These are phyloP conservation scores for Trichoderma koningii DNA, from an alignment of 2,329 filamentous ascomycete species.

Conservation along the genomic window DNA sequence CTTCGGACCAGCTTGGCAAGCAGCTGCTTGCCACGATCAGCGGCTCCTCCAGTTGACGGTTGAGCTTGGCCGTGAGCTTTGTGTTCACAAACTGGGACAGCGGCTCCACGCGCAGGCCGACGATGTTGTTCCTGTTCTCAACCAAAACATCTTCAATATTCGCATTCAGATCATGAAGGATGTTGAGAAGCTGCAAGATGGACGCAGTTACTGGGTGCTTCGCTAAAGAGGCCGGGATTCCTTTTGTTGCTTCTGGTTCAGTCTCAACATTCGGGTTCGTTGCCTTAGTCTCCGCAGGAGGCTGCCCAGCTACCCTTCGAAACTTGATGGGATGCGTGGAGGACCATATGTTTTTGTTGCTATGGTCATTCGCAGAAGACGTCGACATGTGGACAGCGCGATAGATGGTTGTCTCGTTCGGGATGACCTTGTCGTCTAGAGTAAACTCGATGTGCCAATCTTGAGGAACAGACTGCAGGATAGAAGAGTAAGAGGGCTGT, in stretches of 20 bases:
- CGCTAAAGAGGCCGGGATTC: slow-evolving; percentile 75
- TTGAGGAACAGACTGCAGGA: slow-evolving; percentile 76
- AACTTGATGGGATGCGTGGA: slow-evolving; percentile 90
- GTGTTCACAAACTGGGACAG: slow-evolving; percentile 96
- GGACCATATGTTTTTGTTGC: slow-evolving; percentile 82
- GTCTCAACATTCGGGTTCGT: slow-evolving; percentile 54
- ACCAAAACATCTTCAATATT: slow-evolving; percentile 89
- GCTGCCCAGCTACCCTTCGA: slow-evolving; percentile 79
- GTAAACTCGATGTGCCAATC: slow-evolving; percentile 99
- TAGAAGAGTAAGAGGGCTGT: slow-evolving; percentile 80
- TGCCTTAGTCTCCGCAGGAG: slow-evolving; percentile 69
- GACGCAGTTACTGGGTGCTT: slow-evolving; percentile 83
- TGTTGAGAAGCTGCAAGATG: slow-evolving; percentile 84
- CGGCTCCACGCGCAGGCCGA: slow-evolving; percentile 77
- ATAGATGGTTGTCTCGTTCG: slow-evolving; percentile 94
- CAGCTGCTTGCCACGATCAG: slow-evolving; percentile 97
- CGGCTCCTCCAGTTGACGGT: slow-evolving; percentile 93
- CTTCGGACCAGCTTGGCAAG: slow-evolving; percentile 92
- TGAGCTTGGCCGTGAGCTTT: slow-evolving; percentile 95
- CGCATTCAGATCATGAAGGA: slow-evolving; percentile 88
- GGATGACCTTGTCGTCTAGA: slow-evolving; percentile 77
- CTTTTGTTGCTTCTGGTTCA: slow-evolving; percentile 56
- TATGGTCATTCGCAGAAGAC: slow-evolving; percentile 59
- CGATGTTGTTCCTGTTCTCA: slow-evolving; percentile 66
- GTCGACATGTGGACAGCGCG: slow-evolving; percentile 77